phyloP scores from a whole-genome alignment of 2,329 filamentous ascomycete species.

The Corniculantispora saksenae region DNA sequence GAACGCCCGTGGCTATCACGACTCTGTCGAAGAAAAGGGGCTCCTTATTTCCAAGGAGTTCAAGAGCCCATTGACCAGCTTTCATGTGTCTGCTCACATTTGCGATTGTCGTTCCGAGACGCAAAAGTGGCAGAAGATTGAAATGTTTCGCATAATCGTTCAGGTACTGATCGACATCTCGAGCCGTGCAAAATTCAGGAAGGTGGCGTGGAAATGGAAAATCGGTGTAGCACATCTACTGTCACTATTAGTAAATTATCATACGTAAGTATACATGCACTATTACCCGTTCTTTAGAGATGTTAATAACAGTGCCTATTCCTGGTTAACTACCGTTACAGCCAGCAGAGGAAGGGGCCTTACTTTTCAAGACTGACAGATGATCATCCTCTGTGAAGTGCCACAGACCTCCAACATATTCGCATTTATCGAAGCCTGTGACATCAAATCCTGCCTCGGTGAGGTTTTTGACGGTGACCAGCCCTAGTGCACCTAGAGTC shows the following conservation, averaged over 20 bases:
- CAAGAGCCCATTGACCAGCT: slow-evolving; percentile 30
- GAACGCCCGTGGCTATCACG: slow-evolving; percentile 37
- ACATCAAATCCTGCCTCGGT: slow-evolving; percentile 46
- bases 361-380: slow-evolving; percentile 39
- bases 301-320: slow-evolving; percentile 32
- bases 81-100: slow-evolving; percentile 25
- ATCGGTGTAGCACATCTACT: slow-evolving; percentile 33
- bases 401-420: slow-evolving; percentile 46
- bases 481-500: background rate
- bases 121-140: slow-evolving; percentile 27
- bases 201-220: slow-evolving; percentile 34
- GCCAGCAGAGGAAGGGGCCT: slow-evolving; percentile 12
- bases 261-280: too few species aligned
- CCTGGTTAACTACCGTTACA: background rate
- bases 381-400: slow-evolving; percentile 39
- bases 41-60: slow-evolving; percentile 26
- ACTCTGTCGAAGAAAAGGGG: slow-evolving; percentile 38
- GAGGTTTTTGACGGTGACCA: slow-evolving; percentile 40
- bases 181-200: slow-evolving; percentile 27
- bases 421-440: slow-evolving; percentile 43
- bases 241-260: background rate
- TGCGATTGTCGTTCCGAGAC: slow-evolving; percentile 28
- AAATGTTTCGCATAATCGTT: slow-evolving; percentile 37
- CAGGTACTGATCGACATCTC: slow-evolving; percentile 34
- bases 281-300: slow-evolving; percentile 32